phyloP scores from a whole-genome alignment of 768 basidiomycete genomes.

The Cubamyces lactineus region DNA sequence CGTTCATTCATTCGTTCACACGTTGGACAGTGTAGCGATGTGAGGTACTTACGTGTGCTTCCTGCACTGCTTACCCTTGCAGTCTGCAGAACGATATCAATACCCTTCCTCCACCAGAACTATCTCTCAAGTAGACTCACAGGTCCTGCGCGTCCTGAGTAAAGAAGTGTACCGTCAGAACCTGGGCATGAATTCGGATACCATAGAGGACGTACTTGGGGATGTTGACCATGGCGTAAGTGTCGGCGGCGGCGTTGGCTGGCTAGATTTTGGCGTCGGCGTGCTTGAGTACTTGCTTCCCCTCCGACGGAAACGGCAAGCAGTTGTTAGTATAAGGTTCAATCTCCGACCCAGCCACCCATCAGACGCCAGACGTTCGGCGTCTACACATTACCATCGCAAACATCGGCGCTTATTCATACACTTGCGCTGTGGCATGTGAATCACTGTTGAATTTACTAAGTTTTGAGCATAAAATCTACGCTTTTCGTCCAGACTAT shows the following conservation, averaged over 20 bases:
- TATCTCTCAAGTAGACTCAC: slow-evolving; percentile 56
- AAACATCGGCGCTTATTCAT: too few species aligned
- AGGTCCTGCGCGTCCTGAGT: slow-evolving; percentile 91
- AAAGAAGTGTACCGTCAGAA: slow-evolving; percentile 24
- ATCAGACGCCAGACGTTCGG: neutral
- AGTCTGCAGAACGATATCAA: slow-evolving; percentile 52
- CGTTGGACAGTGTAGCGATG: neutral
- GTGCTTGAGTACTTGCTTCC: slow-evolving; percentile 16
- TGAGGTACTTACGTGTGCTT: slow-evolving; percentile 83
- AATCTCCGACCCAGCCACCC: slow-evolving; percentile 32
- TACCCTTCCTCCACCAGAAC: slow-evolving; percentile 1
- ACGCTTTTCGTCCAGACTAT: too few species aligned
- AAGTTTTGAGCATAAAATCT: too few species aligned
- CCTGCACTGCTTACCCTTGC: slow-evolving; percentile 96
- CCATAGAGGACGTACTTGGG: slow-evolving; percentile 71
- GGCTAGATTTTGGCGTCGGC: slow-evolving; percentile 29
- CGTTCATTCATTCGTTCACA: slow-evolving; percentile 9
- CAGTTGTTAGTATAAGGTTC: slow-evolving; percentile 33
- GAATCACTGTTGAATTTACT: too few species aligned
- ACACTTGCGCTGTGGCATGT: too few species aligned
- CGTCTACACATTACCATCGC: too few species aligned
- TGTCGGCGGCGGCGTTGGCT: slow-evolving; percentile 37
- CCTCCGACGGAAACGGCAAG: slow-evolving; percentile 28
- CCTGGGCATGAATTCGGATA: neutral
- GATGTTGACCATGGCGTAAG: slow-evolving; percentile 86